Conservation (phyloP, 2,329 filamentous ascomycete species). For the Aspergillus sp. region DNA sequence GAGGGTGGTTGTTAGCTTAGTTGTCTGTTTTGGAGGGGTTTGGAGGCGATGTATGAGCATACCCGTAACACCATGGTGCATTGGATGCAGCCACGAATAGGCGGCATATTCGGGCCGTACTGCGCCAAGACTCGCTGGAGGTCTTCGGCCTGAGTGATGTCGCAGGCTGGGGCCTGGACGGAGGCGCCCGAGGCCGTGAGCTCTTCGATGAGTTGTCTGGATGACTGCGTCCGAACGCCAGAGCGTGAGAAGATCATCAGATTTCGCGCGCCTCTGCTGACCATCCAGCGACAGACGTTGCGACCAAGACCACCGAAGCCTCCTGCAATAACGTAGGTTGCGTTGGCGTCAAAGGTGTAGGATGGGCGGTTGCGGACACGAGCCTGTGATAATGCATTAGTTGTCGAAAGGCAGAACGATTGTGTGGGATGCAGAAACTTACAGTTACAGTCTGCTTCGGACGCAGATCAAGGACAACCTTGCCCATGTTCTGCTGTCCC, state of each 20-base stretch:
- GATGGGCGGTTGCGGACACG: conserved; percentile 1
- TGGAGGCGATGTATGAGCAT: not conserved
- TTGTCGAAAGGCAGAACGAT: too few relatives aligned
- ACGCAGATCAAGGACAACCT: conserved; percentile 30
- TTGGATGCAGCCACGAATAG: conserved; percentile 35
- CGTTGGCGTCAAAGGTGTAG: not conserved
- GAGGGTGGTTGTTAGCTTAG: not conserved
- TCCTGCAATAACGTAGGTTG: conserved; percentile 16
- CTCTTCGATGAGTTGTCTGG: not conserved
- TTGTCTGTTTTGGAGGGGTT: too few relatives aligned
- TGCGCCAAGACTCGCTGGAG: not conserved
- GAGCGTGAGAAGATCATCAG: conserved; percentile 12
- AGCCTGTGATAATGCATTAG: not conserved
- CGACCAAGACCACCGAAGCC: conserved; percentile 19
- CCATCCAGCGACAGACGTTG: conserved; percentile 9
- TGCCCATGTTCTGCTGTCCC: conserved; percentile 40
- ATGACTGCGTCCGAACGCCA: not conserved
- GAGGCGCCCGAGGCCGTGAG: conserved; percentile 8
- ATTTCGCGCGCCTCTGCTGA: conserved; percentile 7
- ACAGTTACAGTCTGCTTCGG: not conserved
- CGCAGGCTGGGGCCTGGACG: conserved; percentile 21
- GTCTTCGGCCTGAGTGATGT: conserved; percentile 9
- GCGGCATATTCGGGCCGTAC: conserved; percentile 11
- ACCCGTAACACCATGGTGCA: conserved; percentile 24
- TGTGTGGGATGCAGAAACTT: not conserved